A percentile compares a stretch with the other conserved stretches of the same genome.
phyloP scores from a whole-genome alignment of 345 rosid genomes.

The Sisymbrium altissimum region DNA sequence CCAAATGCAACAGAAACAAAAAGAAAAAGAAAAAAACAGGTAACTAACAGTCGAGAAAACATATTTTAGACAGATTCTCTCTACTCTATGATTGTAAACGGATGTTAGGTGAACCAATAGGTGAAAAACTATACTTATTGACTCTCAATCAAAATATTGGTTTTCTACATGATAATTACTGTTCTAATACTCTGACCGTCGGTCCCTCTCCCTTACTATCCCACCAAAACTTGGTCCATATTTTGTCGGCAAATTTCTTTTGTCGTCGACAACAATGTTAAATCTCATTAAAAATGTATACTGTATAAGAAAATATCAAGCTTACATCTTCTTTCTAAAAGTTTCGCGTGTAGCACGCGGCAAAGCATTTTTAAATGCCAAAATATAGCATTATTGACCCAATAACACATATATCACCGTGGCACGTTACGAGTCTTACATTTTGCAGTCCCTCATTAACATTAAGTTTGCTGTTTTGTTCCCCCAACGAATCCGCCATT shows the following conservation, averaged over 20 bases:
- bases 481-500: constrained; percentile 3
- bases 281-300: background rate
- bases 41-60: background rate
- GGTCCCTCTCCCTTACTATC: background rate
- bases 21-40: background rate
- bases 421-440: background rate
- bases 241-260: background rate
- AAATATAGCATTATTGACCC: background rate
- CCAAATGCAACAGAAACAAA: background rate
- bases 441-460: background rate
- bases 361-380: background rate
- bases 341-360: background rate
- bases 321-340: background rate
- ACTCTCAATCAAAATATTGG: no score
- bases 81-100: background rate
- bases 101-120: background rate
- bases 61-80: background rate
- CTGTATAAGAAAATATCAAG: background rate
- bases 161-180: background rate
- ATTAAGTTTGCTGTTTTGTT: background rate
- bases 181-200: no score
- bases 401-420: background rate
- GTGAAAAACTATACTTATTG: background rate
- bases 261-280: background rate
- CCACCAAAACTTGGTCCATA: background rate